Base-by-base conservation (phyloP, 805 yeast species). In the Lipomyces sp. region DNA sequence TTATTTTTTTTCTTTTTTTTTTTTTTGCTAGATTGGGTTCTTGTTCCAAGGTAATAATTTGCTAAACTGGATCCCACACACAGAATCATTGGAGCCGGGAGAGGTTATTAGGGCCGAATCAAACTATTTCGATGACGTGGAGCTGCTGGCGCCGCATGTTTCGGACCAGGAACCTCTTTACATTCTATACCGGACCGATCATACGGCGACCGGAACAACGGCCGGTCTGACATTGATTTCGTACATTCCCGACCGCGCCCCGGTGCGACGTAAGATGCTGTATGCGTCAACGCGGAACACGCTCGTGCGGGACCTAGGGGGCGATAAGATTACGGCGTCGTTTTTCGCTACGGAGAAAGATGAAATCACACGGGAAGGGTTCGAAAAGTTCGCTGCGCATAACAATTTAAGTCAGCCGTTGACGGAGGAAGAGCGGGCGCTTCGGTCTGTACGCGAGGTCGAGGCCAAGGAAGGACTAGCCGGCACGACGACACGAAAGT, bases 261-360 rank as follows among this genome's bases (percentile, higher is more conserved):
- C 88, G 2, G 93, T 94, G 50, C 84, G 92, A 65, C 83, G 84
- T 64, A 95, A 94, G 77, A 95, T 95, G 98, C 81, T 95, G 59
- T 95, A 93, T 76, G 98, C 98, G 3, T 90, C 97, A 1, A 87
- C 96, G 10, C 91, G 91, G 68, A 89, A 86, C 76, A 86, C 95
- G 1, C 77, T 95, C 48, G 79, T 90, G 64, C 86, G 90, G 71
- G 88, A 89, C 69, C 81, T 94, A 51, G 97, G 97, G 7, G 73
- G 80, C 18, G 83, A 82, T 64, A 78, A 79, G 62, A 84, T 87
- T 76, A 74, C 80, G 51, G 82, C 83, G 1, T 79, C 82, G 59
- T 74, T 88, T 6, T 83, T 84, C 66, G 80, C 88, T 78, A 87
- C 89, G 53, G 86, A 84, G 39, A 73, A 82, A 53, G 83, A 80